Conservation (phyloP, 2,329 filamentous ascomycete species). For the Spiromastix sp. region DNA sequence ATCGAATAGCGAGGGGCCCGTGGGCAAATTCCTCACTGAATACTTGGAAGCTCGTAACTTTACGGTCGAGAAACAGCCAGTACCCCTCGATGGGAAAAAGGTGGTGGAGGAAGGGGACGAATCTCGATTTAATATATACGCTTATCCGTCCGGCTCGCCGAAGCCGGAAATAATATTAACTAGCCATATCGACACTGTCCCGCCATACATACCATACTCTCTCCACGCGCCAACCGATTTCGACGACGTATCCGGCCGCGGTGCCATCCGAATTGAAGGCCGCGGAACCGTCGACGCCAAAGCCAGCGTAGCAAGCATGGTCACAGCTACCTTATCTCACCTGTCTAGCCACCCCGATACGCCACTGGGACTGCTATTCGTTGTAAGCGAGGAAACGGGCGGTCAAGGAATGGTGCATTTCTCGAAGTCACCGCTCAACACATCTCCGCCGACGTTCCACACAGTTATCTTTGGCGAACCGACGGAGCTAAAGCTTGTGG, state of each 20-base stretch:
- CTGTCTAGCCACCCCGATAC: constrained; percentile 28
- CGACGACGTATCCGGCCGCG: constrained; percentile 8
- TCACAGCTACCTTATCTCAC: constrained; percentile 37
- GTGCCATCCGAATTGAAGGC: constrained; percentile 30
- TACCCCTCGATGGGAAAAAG: constrained; percentile 16
- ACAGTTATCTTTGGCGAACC: constrained; percentile 88
- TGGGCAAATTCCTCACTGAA: constrained; percentile 57
- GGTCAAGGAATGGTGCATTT: constrained; percentile 68
- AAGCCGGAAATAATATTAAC: constrained; percentile 36
- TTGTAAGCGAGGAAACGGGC: constrained; percentile 70
- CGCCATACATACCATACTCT: constrained; percentile 38
- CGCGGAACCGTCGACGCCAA: constrained; percentile 39
- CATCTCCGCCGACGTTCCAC: constrained; percentile 40
- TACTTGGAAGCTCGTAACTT: constrained; percentile 55
- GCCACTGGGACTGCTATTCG: constrained; percentile 45
- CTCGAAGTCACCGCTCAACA: constrained; percentile 38
- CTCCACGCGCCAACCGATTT: constrained; percentile 38
- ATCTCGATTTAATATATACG: constrained; percentile 64
- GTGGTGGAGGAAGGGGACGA: constrained; percentile 12
- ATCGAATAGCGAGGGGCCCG: constrained; percentile 55
- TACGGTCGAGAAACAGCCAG: constrained; percentile 50
- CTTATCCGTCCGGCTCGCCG: constrained; percentile 35
- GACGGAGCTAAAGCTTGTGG: constrained; percentile 76
- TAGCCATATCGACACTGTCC: constrained; percentile 70
- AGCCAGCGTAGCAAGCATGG: constrained; percentile 34